Conservation (phyloP, 805 yeast species). For the Sungouiozyma intestinalis region DNA sequence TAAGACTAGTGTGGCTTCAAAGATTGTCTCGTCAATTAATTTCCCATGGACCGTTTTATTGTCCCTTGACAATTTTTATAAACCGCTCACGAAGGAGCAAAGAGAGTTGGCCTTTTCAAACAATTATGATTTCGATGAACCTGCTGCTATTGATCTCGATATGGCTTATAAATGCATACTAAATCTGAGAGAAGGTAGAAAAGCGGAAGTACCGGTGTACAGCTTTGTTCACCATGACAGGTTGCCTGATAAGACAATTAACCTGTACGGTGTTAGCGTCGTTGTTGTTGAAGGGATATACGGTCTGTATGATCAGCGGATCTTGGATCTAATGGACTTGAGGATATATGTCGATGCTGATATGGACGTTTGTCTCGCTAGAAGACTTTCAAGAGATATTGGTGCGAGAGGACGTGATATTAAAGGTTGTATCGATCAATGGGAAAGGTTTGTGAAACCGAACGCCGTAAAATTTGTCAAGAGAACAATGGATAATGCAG, state of each 20-base stretch:
- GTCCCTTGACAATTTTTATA: conserved; percentile 86
- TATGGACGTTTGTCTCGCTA: conserved; percentile 80
- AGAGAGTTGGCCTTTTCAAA: conserved; percentile 52
- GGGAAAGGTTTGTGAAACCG: conserved; percentile 89
- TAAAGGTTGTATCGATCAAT: conserved; percentile 72
- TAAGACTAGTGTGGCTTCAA: conserved; percentile 82
- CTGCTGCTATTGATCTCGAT: conserved; percentile 76
- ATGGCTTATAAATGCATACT: conserved; percentile 51
- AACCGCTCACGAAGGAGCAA: conserved; percentile 55
- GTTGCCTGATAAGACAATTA: conserved; percentile 53
- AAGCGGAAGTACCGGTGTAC: conserved; percentile 56
- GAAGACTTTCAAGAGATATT: conserved; percentile 81
- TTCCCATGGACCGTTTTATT: conserved; percentile 92
- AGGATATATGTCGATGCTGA: conserved; percentile 92
- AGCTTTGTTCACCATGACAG: conserved; percentile 55
- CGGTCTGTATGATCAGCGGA: conserved; percentile 60
- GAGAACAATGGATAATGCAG: conserved; percentile 62
- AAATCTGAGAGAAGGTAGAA: conserved; percentile 60
- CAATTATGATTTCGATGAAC: conserved; percentile 79
- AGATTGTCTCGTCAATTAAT: conserved; percentile 63
- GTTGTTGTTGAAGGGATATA: conserved; percentile 87
- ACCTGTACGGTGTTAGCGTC: conserved; percentile 89
- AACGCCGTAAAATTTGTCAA: conserved; percentile 66
- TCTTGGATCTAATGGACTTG: conserved; percentile 69
- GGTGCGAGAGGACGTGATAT: conserved; percentile 78